Evolutionary conservation across 148 eudicot genomes (phyloP), one percentile per base, ranked within the genome.

Genomic region (Pharnaceum exiguum): DNA sequence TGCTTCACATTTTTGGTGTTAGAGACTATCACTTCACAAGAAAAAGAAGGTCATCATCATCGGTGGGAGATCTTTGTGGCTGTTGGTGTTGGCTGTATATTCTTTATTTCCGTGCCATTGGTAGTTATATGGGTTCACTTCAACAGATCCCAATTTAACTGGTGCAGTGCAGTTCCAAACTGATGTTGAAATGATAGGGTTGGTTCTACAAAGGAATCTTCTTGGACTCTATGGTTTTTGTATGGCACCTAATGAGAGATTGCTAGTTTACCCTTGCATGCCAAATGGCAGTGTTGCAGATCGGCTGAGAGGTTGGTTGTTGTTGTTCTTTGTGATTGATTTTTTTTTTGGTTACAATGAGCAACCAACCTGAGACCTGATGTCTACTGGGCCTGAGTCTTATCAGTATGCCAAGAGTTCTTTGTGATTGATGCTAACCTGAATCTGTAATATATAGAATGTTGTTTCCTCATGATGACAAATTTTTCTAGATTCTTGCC

Each of bases 81-180:
- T 47, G 56, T 77, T 25, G 93, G 95, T 16, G 80, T 84, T 59
- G 67, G 80, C 57, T 90, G 93, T 67, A 42, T 77, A 55, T 75
- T 84, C 62, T 60, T 82, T 42, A 65, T 82, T 62, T 69, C 80
- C 22, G 46, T 87, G 44, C 36, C 80, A 67, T 71, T 90, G 50
- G 67, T 84, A 63, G 59, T 79, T 56, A 69, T 77, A 44, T 79
- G 83, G 89, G 79, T 80, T 48, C 82, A 75, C 72, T 87, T 81
- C 80, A 78, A 77, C 75, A 77, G 81, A 71, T 63, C 95, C 97
- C 5, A 80, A 73, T 73, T 71, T 86, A 50, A 80, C 90, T 0
- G 97, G 97, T 29, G 97, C 87, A 80, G 72, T 80, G 46, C 97
- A 91, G 67, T 91, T 91, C 67, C 93, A 87, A 67, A 91, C 97